Evolutionary conservation across 768 basidiomycete genomes (phyloP).

Genomic region (Psilocybe tampanensis): DNA sequence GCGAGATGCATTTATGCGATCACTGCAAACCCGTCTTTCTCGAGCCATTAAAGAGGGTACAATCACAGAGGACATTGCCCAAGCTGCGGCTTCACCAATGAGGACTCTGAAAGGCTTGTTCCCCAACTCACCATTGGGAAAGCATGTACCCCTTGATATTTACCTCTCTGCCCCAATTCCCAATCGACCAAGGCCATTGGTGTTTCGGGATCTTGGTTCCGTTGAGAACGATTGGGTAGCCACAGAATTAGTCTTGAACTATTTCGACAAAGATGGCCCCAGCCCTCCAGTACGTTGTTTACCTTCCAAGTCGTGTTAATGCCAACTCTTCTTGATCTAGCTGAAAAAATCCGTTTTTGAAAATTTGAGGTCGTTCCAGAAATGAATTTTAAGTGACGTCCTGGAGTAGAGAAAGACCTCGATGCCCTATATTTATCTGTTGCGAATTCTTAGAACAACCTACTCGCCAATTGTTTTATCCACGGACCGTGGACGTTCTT

Average conservation of each 20-base stretch:
- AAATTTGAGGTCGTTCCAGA: constrained; percentile 27
- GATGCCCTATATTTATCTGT: too few relatives aligned
- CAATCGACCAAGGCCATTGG: constrained; percentile 51
- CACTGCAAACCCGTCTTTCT: constrained; percentile 63
- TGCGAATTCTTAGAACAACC: constrained; percentile 20
- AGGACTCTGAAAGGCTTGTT: constrained; percentile 77
- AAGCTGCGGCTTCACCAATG: constrained; percentile 60
- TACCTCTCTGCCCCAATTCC: constrained; percentile 61
- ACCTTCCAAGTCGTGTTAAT: neutral
- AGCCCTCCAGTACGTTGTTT: constrained; percentile 65
- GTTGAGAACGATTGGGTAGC: constrained; percentile 78
- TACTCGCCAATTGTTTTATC: neutral
- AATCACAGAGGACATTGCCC: constrained; percentile 61
- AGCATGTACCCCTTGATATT: constrained; percentile 70
- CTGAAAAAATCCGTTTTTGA: constrained; percentile 53
- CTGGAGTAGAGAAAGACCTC: too few relatives aligned
- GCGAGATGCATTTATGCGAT: constrained; percentile 81
- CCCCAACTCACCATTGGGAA: constrained; percentile 67
- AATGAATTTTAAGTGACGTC: neutral
- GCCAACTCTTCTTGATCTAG: constrained; percentile 27
- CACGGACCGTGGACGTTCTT: neutral
- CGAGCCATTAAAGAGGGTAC: constrained; percentile 51
- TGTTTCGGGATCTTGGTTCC: constrained; percentile 73
- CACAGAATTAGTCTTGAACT: constrained; percentile 70
- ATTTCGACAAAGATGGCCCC: constrained; percentile 70